Evolutionary conservation across 257 asterid genomes (phyloP).

Genomic region (Salvia miltiorrhiza): DNA sequence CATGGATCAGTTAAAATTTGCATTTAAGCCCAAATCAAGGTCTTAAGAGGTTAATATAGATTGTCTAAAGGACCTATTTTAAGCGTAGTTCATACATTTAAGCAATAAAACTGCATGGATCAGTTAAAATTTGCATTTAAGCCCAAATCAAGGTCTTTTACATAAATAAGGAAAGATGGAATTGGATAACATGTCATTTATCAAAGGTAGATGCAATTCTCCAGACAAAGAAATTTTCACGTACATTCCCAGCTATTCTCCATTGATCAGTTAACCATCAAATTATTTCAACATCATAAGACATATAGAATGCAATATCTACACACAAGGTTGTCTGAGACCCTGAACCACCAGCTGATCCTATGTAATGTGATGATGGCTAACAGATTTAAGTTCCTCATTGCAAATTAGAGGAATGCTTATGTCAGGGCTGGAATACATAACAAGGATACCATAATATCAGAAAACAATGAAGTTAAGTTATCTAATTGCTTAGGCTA

Average conservation of each 20-base stretch:
- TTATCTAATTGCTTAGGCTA: neutral
- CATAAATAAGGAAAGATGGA: neutral
- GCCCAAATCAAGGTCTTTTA: neutral
- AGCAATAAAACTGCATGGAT: neutral
- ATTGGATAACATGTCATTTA: neutral
- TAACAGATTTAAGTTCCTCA: neutral
- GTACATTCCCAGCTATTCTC: neutral
- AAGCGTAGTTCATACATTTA: neutral
- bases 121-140: no score
- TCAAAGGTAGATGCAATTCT: neutral
- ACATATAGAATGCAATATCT: neutral
- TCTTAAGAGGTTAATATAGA: slow-evolving; percentile 8
- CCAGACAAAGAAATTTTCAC: neutral
- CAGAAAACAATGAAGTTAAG: neutral
- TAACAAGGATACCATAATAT: neutral
- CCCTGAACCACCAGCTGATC: neutral
- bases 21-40: neutral
- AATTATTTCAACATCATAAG: neutral
- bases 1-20: no score
- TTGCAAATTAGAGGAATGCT: neutral
- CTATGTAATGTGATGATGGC: neutral
- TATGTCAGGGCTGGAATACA: neutral
- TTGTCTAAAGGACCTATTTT: neutral
- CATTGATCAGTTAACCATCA: neutral
- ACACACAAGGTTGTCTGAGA: neutral